phyloP scores from a whole-genome alignment of 106 monocot species.

The Acorus calamus region DNA sequence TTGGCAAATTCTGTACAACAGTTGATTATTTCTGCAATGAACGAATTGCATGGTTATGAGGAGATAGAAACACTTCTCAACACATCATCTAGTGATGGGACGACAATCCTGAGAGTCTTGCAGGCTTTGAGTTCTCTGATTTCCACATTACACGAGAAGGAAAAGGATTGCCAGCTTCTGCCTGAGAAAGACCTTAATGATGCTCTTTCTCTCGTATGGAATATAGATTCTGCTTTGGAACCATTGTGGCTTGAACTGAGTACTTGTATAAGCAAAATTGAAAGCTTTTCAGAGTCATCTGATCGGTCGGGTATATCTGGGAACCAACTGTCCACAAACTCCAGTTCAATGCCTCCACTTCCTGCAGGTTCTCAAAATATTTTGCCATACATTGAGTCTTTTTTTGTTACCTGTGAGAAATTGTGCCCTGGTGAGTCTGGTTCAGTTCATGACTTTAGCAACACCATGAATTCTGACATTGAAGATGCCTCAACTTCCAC shows the following conservation, averaged over 20 bases:
- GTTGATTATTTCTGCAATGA: constrained; percentile 56
- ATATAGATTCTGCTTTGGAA: constrained; percentile 71
- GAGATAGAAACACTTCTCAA: constrained; percentile 73
- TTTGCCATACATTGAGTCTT: constrained; percentile 92
- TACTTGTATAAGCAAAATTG: constrained; percentile 82
- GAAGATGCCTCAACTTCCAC: constrained; percentile 49
- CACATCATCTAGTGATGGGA: constrained; percentile 74
- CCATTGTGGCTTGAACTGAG: constrained; percentile 87
- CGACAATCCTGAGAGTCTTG: constrained; percentile 80
- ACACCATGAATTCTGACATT: constrained; percentile 27
- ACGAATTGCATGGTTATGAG: constrained; percentile 58
- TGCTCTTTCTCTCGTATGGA: constrained; percentile 59
- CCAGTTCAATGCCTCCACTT: constrained; percentile 50
- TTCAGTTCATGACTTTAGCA: constrained; percentile 29
- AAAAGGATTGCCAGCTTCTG: constrained; percentile 44
- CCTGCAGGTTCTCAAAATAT: constrained; percentile 89
- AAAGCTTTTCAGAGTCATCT: constrained; percentile 61
- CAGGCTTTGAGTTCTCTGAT: constrained; percentile 89
- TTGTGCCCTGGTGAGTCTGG: constrained; percentile 45
- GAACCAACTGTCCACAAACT: constrained; percentile 22
- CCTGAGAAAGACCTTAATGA: constrained; percentile 45
- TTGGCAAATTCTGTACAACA: constrained; percentile 75
- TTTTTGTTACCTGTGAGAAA: constrained; percentile 95
- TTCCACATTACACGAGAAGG: constrained; percentile 54
- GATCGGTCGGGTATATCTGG: constrained; percentile 33